Evolutionary conservation across 805 yeast species (phyloP), one percentile per base, ranked within the genome.

Genomic region (Yueomyces sp.): DNA sequence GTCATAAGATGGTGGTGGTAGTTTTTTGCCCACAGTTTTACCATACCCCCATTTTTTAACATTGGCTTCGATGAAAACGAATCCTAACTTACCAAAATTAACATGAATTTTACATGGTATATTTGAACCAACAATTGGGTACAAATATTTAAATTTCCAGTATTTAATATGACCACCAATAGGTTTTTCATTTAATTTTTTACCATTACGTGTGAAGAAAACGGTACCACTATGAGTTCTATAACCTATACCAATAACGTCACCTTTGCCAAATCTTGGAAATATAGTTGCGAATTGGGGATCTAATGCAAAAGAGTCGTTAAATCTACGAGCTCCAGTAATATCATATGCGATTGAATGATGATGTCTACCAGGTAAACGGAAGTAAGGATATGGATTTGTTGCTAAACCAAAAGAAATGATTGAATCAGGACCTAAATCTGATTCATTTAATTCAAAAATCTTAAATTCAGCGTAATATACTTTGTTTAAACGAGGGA

Each of bases 11-110:
- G 98, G 98, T 3, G 97, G 95, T 4, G 97, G 94, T 3, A 94
- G 81, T 46, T 87, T 81, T 41, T 72, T 74, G 1, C 97, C 98
- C 51, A 81, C 84, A 37, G 81, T 70, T 3, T 92, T 90, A n/a
- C 94, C 95, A 54, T 82, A 81, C 4, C 95, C 95, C 96, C 96
- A 87, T 59, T 84, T 86, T 59, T 87, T 87, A 36, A 88, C 95
- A 57, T 87, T 86, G 2, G 85, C 96, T 57, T 88, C 96, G 41
- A 88, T 85, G 56, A 74, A 86, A 2, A 88, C 96, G 63, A 76
- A 87, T 2, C 96, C 96, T 45, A 78, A 70, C 52, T 85, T 90
- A 26, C 98, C 98, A 44, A 92, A 64, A 55, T 86, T 92, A 8
- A 84, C 94, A 60, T 84, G 88, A n/a, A 92, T 67, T 5, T 80